These are phyloP conservation scores for Pseudopithomyces chartarum DNA, from an alignment of 2,329 filamentous ascomycete species.

Conservation along the genomic window DNA sequence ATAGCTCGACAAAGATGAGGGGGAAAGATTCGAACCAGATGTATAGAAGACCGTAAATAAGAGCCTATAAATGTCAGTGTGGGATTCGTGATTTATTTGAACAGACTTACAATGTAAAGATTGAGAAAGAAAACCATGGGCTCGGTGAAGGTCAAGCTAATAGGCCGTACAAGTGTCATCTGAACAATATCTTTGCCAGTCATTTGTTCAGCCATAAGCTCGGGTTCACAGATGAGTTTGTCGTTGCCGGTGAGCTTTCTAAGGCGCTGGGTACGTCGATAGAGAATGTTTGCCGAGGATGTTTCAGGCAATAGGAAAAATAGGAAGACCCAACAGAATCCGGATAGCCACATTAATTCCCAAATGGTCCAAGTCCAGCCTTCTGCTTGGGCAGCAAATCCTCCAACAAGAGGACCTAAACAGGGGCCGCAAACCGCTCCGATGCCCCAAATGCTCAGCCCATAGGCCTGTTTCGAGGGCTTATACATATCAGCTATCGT, in stretches of 20 bases:
- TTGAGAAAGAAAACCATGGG: slow-evolving; percentile 46
- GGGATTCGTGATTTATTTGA: no score
- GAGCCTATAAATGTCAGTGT: slow-evolving; percentile 7
- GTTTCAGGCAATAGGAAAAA: slow-evolving; percentile 24
- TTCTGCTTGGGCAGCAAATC: slow-evolving; percentile 46
- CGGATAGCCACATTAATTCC: slow-evolving; percentile 13
- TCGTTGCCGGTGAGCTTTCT: slow-evolving; percentile 20
- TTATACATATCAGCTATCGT: slow-evolving; percentile 53
- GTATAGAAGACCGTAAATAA: slow-evolving; percentile 47
- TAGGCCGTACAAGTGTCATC: slow-evolving; percentile 45
- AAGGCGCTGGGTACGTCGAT: slow-evolving; percentile 21
- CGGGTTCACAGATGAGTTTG: slow-evolving; percentile 41
- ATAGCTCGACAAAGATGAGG: slow-evolving; percentile 45
- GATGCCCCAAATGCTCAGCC: slow-evolving; percentile 48
- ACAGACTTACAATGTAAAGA: slow-evolving; percentile 38
- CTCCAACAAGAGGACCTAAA: slow-evolving; percentile 50
- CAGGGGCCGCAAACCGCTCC: slow-evolving; percentile 48
- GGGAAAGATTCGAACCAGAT: slow-evolving; percentile 51
- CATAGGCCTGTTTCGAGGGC: slow-evolving; percentile 46
- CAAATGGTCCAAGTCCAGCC: slow-evolving; percentile 49
- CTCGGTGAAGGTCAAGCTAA: slow-evolving; percentile 46
- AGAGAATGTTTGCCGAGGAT: slow-evolving; percentile 15
- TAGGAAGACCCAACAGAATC: slow-evolving; percentile 9
- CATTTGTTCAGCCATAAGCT: slow-evolving; percentile 42
- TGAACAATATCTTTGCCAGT: slow-evolving; percentile 37